Base-by-base conservation (phyloP, 345 rosid species). In the Dipteronia sinensis region DNA sequence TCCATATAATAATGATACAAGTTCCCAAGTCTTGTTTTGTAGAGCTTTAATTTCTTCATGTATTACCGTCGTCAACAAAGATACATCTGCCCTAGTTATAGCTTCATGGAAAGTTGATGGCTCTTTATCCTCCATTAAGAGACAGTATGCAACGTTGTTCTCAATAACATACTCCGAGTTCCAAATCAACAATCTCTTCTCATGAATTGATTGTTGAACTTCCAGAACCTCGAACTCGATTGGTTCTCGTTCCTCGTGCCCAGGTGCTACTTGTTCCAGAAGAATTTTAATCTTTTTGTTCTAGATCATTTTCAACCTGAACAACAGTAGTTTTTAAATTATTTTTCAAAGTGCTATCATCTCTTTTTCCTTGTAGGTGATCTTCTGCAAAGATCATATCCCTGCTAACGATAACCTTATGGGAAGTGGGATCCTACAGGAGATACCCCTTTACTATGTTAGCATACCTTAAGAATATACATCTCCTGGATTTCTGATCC, bases 21-120 rank as follows among this genome's bases (percentile, higher is more conserved):
- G 10, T 40, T 40, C 10, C 25, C 17, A 40, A 42, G 72, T 7
- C 44, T 6, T 40, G 44, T 40, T 40, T 8, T 40, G 7, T 6
- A 40, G 44, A 40, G 44, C 10, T 71, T 42, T 71, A 31, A 31
- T 31, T 31, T 31, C 75, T 25, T 71, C 46, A 2, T 71, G 42
- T 44, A 71, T 71, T 71, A 63, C 23, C 55, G 75, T 17, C 47
- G 55, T 71, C 22, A n/a, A 71, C 44, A 4, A 40, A 7, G 64
- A 40, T 40, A 40, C 44, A 40, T 40, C 9, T 40, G 1, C 9
- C 9, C 44, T 40, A 40, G 9, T 40, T 0, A 19, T 16, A 1
- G 64, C 64, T 10, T 55, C 11, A 11, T 53, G 44, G 23, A 22
- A 13, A 10, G 46, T 56, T 25, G 22, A 71, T 71, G 61, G 42